A percentile compares a stretch with the other conserved stretches of the same genome.
These are phyloP conservation scores for Xylaria nigripes DNA, from an alignment of 495 filamentous ascomycete genomes.

Conservation along the genomic window DNA sequence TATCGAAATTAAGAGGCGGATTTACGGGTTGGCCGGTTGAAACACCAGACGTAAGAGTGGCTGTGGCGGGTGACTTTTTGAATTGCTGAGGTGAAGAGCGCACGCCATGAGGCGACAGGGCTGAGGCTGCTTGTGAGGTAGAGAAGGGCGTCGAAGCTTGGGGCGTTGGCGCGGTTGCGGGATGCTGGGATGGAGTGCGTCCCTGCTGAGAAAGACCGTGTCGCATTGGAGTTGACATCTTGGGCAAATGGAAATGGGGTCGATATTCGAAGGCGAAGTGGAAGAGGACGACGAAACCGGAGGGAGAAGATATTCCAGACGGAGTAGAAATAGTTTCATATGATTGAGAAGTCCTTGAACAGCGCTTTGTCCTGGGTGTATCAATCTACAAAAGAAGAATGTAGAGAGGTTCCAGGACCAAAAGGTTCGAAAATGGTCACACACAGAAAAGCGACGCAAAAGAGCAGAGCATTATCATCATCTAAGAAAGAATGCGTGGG, in stretches of 20 bases:
- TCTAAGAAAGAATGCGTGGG: not conserved
- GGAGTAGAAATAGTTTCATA: not conserved
- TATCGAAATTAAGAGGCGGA: slow-evolving; percentile 42
- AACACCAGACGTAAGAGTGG: slow-evolving; percentile 24
- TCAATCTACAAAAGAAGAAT: no score
- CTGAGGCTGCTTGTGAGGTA: slow-evolving; percentile 24
- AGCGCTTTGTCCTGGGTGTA: no score
- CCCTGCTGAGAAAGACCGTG: slow-evolving; percentile 43
- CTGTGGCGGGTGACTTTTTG: slow-evolving; percentile 45
- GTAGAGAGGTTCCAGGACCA: no score
- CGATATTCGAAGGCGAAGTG: not conserved
- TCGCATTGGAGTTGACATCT: slow-evolving; percentile 46
- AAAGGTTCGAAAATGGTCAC: no score
- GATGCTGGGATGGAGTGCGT: slow-evolving; percentile 38
- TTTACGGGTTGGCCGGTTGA: slow-evolving; percentile 26
- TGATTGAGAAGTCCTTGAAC: not conserved
- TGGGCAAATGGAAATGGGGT: not conserved
- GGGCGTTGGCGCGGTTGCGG: slow-evolving; percentile 43
- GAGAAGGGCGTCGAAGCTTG: slow-evolving; percentile 51
- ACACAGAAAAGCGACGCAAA: not conserved
- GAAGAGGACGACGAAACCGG: not conserved
- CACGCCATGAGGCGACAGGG: slow-evolving; percentile 43
- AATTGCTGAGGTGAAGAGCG: slow-evolving; percentile 47
- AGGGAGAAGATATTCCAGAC: not conserved
- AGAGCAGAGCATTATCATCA: not conserved